A percentile compares a stretch with the other conserved stretches of the same genome.
Conservation (phyloP, 768 basidiomycete species). For the Kwoniella pini region DNA sequence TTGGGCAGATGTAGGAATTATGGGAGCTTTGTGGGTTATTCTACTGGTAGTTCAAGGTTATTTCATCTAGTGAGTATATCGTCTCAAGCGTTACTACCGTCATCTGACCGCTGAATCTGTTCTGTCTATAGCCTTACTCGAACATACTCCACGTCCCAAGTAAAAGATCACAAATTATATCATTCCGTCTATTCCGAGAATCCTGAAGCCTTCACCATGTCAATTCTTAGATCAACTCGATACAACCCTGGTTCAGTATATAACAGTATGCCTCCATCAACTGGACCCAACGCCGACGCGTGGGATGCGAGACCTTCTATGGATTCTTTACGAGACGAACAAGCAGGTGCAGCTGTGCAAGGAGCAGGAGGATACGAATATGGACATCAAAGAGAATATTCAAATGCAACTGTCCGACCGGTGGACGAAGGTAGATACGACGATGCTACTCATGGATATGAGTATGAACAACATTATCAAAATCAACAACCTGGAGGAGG, state of each 20-base stretch:
- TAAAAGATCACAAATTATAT: constrained; percentile 77
- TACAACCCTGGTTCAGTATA: constrained; percentile 45
- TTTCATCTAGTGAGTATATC: constrained; percentile 50
- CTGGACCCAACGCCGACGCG: constrained; percentile 38
- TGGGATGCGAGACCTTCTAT: constrained; percentile 50
- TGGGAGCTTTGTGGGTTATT: constrained; percentile 83
- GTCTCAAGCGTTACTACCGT: too few relatives aligned
- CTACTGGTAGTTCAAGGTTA: constrained; percentile 75
- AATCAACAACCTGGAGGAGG: constrained; percentile 6
- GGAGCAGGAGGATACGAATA: constrained; percentile 11
- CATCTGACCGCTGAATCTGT: too few relatives aligned
- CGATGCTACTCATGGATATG: constrained; percentile 21
- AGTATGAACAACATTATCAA: constrained; percentile 13
- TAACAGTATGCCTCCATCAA: constrained; percentile 20
- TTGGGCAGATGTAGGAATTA: constrained; percentile 88
- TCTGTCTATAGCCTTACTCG: constrained; percentile 58
- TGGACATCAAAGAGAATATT: constrained; percentile 15
- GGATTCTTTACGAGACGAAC: constrained; percentile 38
- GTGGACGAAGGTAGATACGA: constrained; percentile 29
- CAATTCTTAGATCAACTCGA: constrained; percentile 45
- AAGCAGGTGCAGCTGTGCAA: constrained; percentile 9
- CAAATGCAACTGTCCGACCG: constrained; percentile 10
- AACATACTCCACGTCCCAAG: constrained; percentile 72
- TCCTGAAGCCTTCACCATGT: constrained; percentile 54
- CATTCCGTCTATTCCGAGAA: constrained; percentile 66